Conservation (phyloP, 23 red algal species). For the Gracilaria gracilis region DNA sequence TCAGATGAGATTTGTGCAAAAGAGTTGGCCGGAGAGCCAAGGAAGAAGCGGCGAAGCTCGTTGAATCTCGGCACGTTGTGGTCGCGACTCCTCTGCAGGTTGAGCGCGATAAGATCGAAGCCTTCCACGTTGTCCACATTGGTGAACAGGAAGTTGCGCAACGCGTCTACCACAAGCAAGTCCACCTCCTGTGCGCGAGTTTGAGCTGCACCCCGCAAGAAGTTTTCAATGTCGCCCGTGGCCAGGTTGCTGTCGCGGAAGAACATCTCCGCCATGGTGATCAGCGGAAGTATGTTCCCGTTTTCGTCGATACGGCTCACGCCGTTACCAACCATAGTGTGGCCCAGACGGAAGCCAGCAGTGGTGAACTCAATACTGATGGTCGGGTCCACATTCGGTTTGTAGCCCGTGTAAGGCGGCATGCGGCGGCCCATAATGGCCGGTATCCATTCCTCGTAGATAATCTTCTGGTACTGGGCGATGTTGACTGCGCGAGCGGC, state of each 20-base stretch:
- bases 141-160: conserved; percentile 53
- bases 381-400: conserved; percentile 24
- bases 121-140: conserved; percentile 18
- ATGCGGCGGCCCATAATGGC: not conserved
- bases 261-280: conserved; percentile 54
- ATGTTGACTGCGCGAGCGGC: conserved; percentile 40
- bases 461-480: conserved; percentile 50
- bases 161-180: conserved; percentile 21
- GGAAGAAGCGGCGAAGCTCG: conserved; percentile 16
- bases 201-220: conserved; percentile 31
- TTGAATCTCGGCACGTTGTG: conserved; percentile 57
- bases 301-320: conserved; percentile 5
- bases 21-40: not conserved
- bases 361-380: conserved; percentile 37
- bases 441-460: conserved; percentile 66
- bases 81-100: conserved; percentile 62
- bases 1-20: conserved; percentile 7
- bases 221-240: conserved; percentile 23
- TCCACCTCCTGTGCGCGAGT: conserved; percentile 48
- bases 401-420: conserved; percentile 29
- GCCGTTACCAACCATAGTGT: conserved; percentile 61
- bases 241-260: conserved; percentile 33
- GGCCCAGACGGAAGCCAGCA: conserved; percentile 60
- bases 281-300: not conserved
- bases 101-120: conserved; percentile 58